phyloP scores from a whole-genome alignment of 257 asterid species.

The Agastache rugosa region DNA sequence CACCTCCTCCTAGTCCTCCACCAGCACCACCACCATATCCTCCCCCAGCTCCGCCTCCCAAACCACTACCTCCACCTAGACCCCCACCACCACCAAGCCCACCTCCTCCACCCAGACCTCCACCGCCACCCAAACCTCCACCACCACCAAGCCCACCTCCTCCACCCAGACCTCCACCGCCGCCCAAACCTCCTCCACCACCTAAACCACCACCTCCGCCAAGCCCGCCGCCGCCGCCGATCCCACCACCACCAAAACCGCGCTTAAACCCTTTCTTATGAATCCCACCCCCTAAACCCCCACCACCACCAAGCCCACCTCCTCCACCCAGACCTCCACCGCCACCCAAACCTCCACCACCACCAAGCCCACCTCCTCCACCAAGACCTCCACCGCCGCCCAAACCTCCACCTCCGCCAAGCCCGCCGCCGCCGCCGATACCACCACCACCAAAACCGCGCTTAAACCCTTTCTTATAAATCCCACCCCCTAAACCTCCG shows the following conservation, averaged over 20 bases:
- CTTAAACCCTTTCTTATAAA: constrained; percentile 6
- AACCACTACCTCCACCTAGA: constrained; percentile 44
- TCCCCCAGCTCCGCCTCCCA: constrained; percentile 48
- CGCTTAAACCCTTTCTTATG: constrained; percentile 6
- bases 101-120: constrained; percentile 34
- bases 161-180: constrained; percentile 36
- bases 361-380: constrained; percentile 24
- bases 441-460: not conserved
- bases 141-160: constrained; percentile 34
- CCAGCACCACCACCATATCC: constrained; percentile 41
- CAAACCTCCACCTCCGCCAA: constrained; percentile 36
- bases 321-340: constrained; percentile 52
- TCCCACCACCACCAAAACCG: not conserved
- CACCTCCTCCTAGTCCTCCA: constrained; percentile 36
- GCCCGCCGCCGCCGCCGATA: constrained; percentile 5
- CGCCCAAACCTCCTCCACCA: constrained; percentile 13
- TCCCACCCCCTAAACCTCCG: constrained; percentile 39
- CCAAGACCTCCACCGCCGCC: constrained; percentile 41
- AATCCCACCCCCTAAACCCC: constrained; percentile 36
- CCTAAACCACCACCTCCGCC: too few relatives aligned
- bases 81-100: constrained; percentile 39
- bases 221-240: constrained; percentile 10
- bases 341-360: constrained; percentile 37
- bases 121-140: constrained; percentile 40
- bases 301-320: constrained; percentile 39